phyloP scores from a whole-genome alignment of 768 basidiomycete species.

The Kwoniella pini region DNA sequence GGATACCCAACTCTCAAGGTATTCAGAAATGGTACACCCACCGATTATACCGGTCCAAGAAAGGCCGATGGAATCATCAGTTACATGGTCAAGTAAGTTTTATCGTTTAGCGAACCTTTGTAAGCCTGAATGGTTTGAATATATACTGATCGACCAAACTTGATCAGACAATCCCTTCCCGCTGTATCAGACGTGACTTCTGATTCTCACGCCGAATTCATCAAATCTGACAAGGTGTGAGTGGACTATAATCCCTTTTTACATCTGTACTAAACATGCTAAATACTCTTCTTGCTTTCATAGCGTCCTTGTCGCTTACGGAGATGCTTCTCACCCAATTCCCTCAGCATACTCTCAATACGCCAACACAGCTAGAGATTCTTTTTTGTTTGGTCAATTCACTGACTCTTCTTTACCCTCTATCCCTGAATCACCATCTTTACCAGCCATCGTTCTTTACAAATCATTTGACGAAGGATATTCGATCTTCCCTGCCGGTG shows the following conservation, averaged over 20 bases:
- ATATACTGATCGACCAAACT: constrained; percentile 22
- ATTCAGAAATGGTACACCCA: constrained; percentile 76
- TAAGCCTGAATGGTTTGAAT: neutral
- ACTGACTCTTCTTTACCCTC: constrained; percentile 63
- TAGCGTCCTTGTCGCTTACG: constrained; percentile 78
- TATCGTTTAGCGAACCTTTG: neutral
- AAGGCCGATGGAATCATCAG: constrained; percentile 94
- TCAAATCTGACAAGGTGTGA: constrained; percentile 76
- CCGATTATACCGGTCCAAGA: constrained; percentile 83
- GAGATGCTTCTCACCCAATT: constrained; percentile 69
- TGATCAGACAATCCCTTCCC: constrained; percentile 81
- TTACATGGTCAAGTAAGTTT: constrained; percentile 92
- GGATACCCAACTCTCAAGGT: constrained; percentile 95
- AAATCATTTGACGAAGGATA: constrained; percentile 85
- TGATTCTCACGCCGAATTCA: constrained; percentile 79
- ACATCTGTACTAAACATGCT: too few species aligned
- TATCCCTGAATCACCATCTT: constrained; percentile 67
- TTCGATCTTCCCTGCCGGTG: constrained; percentile 49
- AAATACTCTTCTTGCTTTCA: neutral
- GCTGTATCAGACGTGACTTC: constrained; percentile 81
- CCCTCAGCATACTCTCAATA: constrained; percentile 75
- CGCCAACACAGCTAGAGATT: constrained; percentile 86
- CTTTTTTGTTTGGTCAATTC: constrained; percentile 85
- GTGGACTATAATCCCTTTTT: constrained; percentile 12
- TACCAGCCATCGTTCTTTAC: constrained; percentile 88